Base-by-base conservation (phyloP, 169 alveolate species). In the Perkinsus marinus region DNA sequence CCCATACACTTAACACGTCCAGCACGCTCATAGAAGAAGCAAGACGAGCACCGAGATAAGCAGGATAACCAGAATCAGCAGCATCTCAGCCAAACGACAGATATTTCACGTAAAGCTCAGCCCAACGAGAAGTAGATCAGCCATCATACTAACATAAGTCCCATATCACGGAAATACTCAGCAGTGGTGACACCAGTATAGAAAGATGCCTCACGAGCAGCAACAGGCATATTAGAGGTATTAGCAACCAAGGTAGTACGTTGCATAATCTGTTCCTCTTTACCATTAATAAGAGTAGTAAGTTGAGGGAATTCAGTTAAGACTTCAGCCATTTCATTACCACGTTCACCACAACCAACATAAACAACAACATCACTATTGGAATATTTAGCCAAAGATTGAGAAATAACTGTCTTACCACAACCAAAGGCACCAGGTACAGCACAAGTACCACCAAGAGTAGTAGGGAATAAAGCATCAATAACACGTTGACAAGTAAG, bases 311-410 rank as follows among this genome's bases (percentile, higher is more conserved):
- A 99, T 91, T 99, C 99, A 43, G 97, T 96, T 30, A 98, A 97
- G 91, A 99, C 99, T 95, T 99, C 99, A 39, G 99, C 99, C 99
- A 99, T 99, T 93, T 99, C 99, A 94, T 99, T 99, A 43, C 99
- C 99, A 94, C 99, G 97, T 94, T 99, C 99, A 79, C 99, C 99
- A 95, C 99, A 99, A 7, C 99, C 99, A 92, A 99, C 99, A 95
- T 99, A 98, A 89, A 98, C 96, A 79, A 98, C 97, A 91, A 98
- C 98, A 92, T 98, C 98, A 36, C 90, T 97, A 96, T 99, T 98
- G 90, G 99, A 97, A 93, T 98, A 98, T 96, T 99, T 99, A 19
- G 99, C 98, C 39, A 68, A 16, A 13, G 22, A 38, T 79, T 96
- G 96, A 39, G 99, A 98, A 91, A 99, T 98, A 95, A 99, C 98